Evolutionary conservation across 371 early-diverging fungal species (phyloP).

Genomic region (Capillidium rhysosporum): DNA sequence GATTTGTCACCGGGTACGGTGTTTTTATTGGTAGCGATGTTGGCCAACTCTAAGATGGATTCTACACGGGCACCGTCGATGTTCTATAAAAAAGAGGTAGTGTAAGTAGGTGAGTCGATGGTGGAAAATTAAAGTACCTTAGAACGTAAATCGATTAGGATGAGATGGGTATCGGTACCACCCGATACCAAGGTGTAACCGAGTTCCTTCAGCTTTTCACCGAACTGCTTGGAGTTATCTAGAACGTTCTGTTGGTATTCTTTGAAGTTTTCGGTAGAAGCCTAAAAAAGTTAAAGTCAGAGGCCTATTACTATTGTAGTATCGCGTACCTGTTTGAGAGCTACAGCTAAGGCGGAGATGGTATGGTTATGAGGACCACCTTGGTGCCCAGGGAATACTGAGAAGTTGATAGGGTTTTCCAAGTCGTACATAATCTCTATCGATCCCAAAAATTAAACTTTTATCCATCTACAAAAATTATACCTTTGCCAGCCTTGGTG

Average conservation of each 20-base stretch:
- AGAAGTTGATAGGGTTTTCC: slow-evolving; percentile 83
- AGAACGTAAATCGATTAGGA: slow-evolving; percentile 66
- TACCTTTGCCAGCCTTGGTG: slow-evolving; percentile 68
- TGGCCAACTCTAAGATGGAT: slow-evolving; percentile 77
- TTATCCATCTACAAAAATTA: not conserved
- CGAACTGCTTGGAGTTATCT: slow-evolving; percentile 75
- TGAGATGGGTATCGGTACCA: slow-evolving; percentile 88
- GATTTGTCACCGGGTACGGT: slow-evolving; percentile 93
- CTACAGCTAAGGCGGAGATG: slow-evolving; percentile 93
- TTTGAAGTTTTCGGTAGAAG: slow-evolving; percentile 60
- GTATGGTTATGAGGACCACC: slow-evolving; percentile 99
- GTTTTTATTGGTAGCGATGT: slow-evolving; percentile 98
- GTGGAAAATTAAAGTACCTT: slow-evolving; percentile 19
- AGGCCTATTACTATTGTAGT: not conserved
- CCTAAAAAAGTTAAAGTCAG: slow-evolving; percentile 15
- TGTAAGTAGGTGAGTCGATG: too few species aligned
- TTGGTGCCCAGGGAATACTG: slow-evolving; percentile 98
- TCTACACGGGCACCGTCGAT: slow-evolving; percentile 91
- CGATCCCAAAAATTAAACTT: not conserved
- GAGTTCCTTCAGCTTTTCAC: slow-evolving; percentile 38
- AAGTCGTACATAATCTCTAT: slow-evolving; percentile 61
- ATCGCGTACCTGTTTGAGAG: slow-evolving; percentile 63
- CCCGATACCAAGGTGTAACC: slow-evolving; percentile 80
- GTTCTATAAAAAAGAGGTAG: slow-evolving; percentile 15
- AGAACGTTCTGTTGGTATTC: slow-evolving; percentile 81